Evolutionary conservation across 2,329 filamentous ascomycete species (phyloP).

Genomic region (Botrytis pseudocinerea): DNA sequence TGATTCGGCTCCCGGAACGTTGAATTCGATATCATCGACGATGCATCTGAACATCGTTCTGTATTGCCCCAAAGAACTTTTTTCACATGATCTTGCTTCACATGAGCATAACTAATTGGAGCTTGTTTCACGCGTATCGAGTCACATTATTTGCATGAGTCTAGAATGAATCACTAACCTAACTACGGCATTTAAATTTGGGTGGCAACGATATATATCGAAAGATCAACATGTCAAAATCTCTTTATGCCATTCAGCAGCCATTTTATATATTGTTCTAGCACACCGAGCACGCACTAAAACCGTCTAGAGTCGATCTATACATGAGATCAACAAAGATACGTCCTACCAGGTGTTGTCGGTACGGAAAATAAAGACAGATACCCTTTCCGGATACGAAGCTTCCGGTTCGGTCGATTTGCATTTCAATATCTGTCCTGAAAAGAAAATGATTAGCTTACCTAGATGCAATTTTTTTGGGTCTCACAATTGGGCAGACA

Average conservation of each 20-base stretch:
- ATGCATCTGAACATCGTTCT: not conserved
- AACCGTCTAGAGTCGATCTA: not conserved
- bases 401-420: not conserved
- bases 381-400: not conserved
- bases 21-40: not conserved
- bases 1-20: not conserved
- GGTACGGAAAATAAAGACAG: not conserved
- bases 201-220: not conserved
- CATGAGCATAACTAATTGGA: not conserved
- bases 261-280: not conserved
- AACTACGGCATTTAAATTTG: not conserved
- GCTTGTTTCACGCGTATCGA: not conserved
- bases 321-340: slow-evolving; percentile 9
- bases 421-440: not conserved
- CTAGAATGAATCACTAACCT: not conserved
- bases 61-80: not conserved
- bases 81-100: not conserved
- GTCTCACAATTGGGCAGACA: slow-evolving; percentile 1
- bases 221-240: not conserved
- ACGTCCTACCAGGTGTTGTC: not conserved
- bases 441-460: not conserved
- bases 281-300: not conserved
- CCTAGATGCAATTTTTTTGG: not conserved
- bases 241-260: not conserved
- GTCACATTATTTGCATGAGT: not conserved